phyloP scores from a whole-genome alignment of 352 stramenopile genomes.

The Phytophthora macrochlamydospora region DNA sequence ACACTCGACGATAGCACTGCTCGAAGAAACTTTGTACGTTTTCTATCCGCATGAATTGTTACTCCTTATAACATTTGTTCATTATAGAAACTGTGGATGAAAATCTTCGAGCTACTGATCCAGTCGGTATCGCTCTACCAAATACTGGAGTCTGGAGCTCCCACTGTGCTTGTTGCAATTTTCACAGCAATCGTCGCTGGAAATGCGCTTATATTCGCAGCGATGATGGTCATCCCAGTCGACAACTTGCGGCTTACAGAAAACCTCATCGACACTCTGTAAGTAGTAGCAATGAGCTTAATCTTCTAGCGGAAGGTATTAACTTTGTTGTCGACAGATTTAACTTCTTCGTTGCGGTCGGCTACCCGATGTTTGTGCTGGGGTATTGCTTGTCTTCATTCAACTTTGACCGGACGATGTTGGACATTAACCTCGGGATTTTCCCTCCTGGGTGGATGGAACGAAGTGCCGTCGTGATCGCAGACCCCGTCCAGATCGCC shows the following conservation, averaged over 20 bases:
- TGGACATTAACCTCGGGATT: constrained; percentile 12
- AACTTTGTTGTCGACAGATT: constrained; percentile 9
- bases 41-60: background rate
- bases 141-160: constrained; percentile 4
- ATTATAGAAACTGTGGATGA: constrained; percentile 1
- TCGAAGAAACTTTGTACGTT: background rate
- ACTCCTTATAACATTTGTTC: background rate
- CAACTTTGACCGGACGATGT: constrained; percentile 13
- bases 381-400: constrained; percentile 16
- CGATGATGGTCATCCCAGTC: constrained; percentile 2
- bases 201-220: constrained; percentile 2
- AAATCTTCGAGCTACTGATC: constrained; percentile 1
- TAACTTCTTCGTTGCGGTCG: constrained; percentile 27
- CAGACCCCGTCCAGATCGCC: constrained; percentile 28
- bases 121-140: background rate
- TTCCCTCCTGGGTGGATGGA: constrained; percentile 26
- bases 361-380: constrained; percentile 21
- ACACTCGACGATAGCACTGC: background rate
- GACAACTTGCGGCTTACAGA: background rate
- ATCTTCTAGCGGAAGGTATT: background rate
- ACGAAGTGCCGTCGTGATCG: constrained; percentile 16
- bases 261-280: constrained; percentile 8
- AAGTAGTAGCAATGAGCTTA: background rate
- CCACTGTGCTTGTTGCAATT: background rate
- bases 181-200: background rate